A percentile compares a stretch with the other conserved stretches of the same genome.
phyloP scores from a whole-genome alignment of 345 rosid genomes.

The Lagerstroemia speciosa region DNA sequence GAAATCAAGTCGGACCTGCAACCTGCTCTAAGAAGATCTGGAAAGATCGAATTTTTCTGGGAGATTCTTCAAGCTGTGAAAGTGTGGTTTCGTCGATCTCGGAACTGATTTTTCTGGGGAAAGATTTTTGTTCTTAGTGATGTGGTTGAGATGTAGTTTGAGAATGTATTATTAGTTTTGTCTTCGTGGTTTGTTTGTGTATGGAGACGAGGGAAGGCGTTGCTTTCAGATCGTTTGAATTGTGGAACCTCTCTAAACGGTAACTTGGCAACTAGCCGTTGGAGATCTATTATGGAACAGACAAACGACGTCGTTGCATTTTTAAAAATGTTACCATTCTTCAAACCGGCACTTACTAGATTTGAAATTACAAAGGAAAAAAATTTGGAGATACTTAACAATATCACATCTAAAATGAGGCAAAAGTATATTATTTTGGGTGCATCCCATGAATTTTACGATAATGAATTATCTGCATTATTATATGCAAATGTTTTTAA shows the following conservation, averaged over 20 bases:
- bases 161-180: background rate
- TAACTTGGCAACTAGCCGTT: conserved; percentile 11
- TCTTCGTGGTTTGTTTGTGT: background rate
- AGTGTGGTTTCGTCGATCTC: background rate
- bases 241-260: conserved; percentile 1
- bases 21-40: background rate
- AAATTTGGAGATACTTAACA: no score
- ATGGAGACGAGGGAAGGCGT: background rate
- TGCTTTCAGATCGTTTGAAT: conserved; percentile 3
- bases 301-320: background rate
- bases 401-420: no score
- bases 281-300: background rate
- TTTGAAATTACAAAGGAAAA: no score
- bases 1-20: background rate
- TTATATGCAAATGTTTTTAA: no score
- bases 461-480: no score
- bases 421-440: no score
- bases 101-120: background rate
- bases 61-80: background rate
- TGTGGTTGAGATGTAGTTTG: background rate
- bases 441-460: no score
- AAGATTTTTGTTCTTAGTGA: background rate
- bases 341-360: background rate
- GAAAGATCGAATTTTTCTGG: background rate
- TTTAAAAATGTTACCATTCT: background rate